Conservation (phyloP, 2,329 filamentous ascomycete species). For the Fusarium sp. region DNA sequence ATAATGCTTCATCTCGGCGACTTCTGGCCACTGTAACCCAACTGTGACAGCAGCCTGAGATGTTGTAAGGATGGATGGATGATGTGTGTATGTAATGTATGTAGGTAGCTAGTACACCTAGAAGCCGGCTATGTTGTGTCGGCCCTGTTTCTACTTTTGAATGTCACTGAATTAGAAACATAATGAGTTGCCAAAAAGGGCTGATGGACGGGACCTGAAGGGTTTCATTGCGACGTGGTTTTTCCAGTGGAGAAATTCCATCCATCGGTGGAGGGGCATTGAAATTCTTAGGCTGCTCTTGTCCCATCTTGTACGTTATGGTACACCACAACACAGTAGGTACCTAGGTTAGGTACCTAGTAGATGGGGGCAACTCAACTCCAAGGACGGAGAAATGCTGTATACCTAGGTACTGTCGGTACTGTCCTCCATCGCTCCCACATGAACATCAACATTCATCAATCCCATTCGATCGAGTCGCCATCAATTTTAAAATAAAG, state of each 20-base stretch:
- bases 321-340: neutral
- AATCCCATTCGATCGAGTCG: neutral
- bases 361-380: neutral
- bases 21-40: slow-evolving; percentile 4
- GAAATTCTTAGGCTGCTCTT: neutral
- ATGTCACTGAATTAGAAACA: slow-evolving; percentile 28
- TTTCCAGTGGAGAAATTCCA: slow-evolving; percentile 27
- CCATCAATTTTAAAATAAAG: neutral
- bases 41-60: neutral
- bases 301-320: neutral
- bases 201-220: slow-evolving; percentile 14
- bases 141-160: slow-evolving; percentile 25
- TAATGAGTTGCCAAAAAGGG: slow-evolving; percentile 28
- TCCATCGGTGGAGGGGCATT: neutral
- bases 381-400: neutral
- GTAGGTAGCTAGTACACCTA: neutral
- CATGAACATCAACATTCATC: slow-evolving; percentile 4
- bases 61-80: neutral
- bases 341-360: neutral
- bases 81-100: neutral
- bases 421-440: neutral
- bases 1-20: neutral
- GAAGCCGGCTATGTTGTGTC: slow-evolving; percentile 1
- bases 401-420: neutral
- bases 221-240: slow-evolving; percentile 34